phyloP scores from a whole-genome alignment of 2,329 filamentous ascomycete species.

The Aspergillus jensenii region DNA sequence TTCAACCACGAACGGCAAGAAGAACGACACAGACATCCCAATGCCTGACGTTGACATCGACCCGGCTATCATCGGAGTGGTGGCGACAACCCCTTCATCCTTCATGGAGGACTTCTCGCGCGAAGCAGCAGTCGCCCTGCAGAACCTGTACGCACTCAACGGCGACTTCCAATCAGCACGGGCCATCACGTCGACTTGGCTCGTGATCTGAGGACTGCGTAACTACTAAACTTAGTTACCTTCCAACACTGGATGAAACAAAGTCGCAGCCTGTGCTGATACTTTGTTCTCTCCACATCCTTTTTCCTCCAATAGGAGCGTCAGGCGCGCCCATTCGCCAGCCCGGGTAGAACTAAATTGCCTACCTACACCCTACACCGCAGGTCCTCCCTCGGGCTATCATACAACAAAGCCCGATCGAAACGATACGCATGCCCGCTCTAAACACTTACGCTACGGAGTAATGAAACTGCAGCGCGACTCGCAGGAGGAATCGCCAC shows the following conservation, averaged over 20 bases:
- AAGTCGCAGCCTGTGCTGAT: neutral
- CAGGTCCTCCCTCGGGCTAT: neutral
- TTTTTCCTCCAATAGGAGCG: neutral
- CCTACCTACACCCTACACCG: neutral
- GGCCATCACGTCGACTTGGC: conserved; percentile 60
- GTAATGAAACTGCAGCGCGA: too few relatives aligned
- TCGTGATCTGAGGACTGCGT: conserved; percentile 46
- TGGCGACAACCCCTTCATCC: neutral
- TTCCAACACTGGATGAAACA: neutral
- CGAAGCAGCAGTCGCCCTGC: conserved; percentile 74
- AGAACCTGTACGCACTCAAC: conserved; percentile 64
- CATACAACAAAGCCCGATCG: too few relatives aligned
- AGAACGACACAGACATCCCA: conserved; percentile 39
- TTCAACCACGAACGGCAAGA: conserved; percentile 32
- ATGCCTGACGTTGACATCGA: conserved; percentile 21
- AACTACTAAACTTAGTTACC: neutral
- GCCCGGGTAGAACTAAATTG: neutral
- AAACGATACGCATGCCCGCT: too few relatives aligned
- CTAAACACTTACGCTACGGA: too few relatives aligned
- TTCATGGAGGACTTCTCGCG: conserved; percentile 60
- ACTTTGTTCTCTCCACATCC: neutral
- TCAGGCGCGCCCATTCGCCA: neutral
- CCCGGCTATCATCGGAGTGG: conserved; percentile 5
- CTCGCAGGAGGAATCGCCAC: neutral
- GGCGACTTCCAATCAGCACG: conserved; percentile 64